Evolutionary conservation across 305 asterid genomes (phyloP).

Genomic region (Fraxinus baroniana): DNA sequence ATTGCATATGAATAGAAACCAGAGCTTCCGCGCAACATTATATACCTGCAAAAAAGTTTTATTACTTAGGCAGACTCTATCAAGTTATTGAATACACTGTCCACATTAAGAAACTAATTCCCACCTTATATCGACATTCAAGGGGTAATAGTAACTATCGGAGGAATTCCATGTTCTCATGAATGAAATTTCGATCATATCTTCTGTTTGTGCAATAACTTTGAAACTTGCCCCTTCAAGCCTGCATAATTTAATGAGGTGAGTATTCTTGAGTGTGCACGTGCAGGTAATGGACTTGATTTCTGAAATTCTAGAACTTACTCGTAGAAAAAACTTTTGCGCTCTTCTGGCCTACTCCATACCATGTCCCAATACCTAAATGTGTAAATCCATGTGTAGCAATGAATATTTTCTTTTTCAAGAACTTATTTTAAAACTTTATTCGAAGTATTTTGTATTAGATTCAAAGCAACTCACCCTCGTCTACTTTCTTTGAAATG

Average conservation of each 20-base stretch:
- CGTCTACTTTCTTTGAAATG: constrained; percentile 36
- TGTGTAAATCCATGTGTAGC: neutral
- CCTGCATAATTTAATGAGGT: constrained; percentile 17
- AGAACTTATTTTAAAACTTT: neutral
- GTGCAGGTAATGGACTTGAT: neutral
- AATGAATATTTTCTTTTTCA: neutral
- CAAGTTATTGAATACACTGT: neutral
- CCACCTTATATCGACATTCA: constrained; percentile 31
- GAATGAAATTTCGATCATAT: constrained; percentile 31
- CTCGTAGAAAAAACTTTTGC: constrained; percentile 39
- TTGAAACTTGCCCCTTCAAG: constrained; percentile 21
- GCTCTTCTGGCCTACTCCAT: constrained; percentile 42
- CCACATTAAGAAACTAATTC: neutral
- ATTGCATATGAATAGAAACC: constrained; percentile 61
- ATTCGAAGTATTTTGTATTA: neutral
- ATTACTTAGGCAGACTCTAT: neutral
- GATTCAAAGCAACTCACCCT: constrained; percentile 47
- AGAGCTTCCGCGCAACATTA: constrained; percentile 47
- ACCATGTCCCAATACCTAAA: constrained; percentile 69
- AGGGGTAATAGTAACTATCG: constrained; percentile 13
- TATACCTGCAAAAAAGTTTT: constrained; percentile 30
- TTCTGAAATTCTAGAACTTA: constrained; percentile 19
- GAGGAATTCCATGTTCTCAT: constrained; percentile 9
- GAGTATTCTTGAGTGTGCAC: no score
- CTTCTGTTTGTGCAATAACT: constrained; percentile 19